Percentiles rank a stretch among this genome's conserved stretches.
phyloP scores from a whole-genome alignment of 2,329 filamentous ascomycete species.

The Geosmithia putterillii region DNA sequence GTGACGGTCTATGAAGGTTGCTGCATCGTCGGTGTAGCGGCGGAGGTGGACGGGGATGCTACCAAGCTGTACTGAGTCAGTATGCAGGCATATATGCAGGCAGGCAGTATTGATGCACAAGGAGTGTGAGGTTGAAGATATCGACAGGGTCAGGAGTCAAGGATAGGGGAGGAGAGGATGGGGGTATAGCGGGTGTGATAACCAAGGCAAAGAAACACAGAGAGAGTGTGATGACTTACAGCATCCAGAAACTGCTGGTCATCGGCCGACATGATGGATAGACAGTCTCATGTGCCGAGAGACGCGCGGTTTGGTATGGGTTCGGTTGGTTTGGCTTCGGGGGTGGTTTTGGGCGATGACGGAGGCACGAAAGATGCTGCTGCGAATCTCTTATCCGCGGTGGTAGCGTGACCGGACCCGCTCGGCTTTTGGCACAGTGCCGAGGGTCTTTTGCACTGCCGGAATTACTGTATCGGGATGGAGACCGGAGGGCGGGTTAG shows the following conservation, averaged over 20 bases:
- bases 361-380: no score
- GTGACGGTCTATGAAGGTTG: conserved; percentile 68
- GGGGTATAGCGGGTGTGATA: no score
- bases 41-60: conserved; percentile 51
- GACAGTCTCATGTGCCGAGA: not conserved
- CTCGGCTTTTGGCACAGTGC: no score
- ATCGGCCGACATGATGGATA: conserved; percentile 57
- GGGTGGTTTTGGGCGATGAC: no score
- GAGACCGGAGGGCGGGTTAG: no score
- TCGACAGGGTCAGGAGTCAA: conserved; percentile 2
- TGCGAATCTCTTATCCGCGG: no score
- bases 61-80: conserved; percentile 26
- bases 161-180: conserved; percentile 1
- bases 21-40: conserved; percentile 58
- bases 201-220: no score
- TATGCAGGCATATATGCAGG: not conserved
- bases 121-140: not conserved
- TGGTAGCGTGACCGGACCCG: no score
- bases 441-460: no score
- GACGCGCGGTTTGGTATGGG: no score
- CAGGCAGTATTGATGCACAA: not conserved
- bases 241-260: conserved; percentile 69
- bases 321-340: no score
- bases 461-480: no score
- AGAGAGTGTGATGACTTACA: conserved; percentile 49